A percentile compares a stretch with the other conserved stretches of the same genome.
phyloP scores from a whole-genome alignment of 371 early-diverging fungal species.

The Rozella allomycis region DNA sequence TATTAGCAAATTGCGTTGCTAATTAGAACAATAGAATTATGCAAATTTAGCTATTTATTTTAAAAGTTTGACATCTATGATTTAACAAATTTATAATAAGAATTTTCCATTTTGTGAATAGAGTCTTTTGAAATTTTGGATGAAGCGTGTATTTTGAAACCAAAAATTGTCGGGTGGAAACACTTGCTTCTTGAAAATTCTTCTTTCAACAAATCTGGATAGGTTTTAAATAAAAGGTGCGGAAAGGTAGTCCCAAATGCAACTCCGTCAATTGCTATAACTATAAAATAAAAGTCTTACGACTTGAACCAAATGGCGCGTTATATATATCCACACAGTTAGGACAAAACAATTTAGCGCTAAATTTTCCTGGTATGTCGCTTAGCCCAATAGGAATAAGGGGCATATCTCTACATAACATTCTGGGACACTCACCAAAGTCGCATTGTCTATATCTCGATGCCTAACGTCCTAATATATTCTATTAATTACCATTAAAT shows the following conservation, averaged over 20 bases:
- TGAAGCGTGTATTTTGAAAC: conserved; percentile 8
- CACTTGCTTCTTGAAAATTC: neutral
- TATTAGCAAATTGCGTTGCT: too few relatives aligned
- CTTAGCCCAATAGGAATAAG: conserved; percentile 13
- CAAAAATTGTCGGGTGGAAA: neutral
- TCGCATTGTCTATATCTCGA: conserved; percentile 4
- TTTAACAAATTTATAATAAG: too few relatives aligned
- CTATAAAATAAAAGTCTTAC: too few relatives aligned
- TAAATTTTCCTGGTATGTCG: conserved; percentile 5
- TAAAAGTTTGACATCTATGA: too few relatives aligned
- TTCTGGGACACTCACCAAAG: conserved; percentile 12
- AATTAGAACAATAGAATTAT: too few relatives aligned
- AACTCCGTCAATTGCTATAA: conserved; percentile 14
- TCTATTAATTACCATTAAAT: conserved; percentile 4
- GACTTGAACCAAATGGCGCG: conserved; percentile 6
- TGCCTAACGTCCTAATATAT: too few relatives aligned
- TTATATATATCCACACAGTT: conserved; percentile 13
- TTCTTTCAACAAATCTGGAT: conserved; percentile 11
- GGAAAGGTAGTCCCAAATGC: conserved; percentile 17
- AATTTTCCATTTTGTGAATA: too few relatives aligned
- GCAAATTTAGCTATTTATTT: too few relatives aligned
- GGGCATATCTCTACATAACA: conserved; percentile 7
- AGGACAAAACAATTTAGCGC: conserved; percentile 12
- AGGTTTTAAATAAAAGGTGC: conserved; percentile 10
- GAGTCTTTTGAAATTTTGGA: too few relatives aligned